These are phyloP conservation scores for Pseudoperonospora humuli DNA, from an alignment of 352 stramenopile genomes.

Conservation along the genomic window DNA sequence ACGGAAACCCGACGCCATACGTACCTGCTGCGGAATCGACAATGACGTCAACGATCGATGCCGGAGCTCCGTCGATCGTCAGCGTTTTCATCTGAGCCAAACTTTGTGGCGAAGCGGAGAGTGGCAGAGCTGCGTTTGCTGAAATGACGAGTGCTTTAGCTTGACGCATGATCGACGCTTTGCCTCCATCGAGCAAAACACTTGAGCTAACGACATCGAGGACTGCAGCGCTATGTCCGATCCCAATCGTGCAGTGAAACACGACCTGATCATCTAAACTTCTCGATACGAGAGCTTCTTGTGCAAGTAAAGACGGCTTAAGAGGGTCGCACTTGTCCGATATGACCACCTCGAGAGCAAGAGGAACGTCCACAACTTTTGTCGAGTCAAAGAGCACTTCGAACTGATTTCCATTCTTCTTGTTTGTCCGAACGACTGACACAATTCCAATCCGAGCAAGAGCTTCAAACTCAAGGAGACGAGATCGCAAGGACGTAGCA, in stretches of 20 bases:
- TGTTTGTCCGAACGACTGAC: constrained; percentile 30
- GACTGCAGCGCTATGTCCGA: constrained; percentile 18
- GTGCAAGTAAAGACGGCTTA: constrained; percentile 24
- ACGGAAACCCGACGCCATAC: constrained; percentile 58
- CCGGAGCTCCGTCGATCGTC: constrained; percentile 36
- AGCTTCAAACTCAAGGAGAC: constrained; percentile 33
- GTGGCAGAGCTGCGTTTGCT: constrained; percentile 32
- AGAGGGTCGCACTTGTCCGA: constrained; percentile 55
- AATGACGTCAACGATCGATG: constrained; percentile 38
- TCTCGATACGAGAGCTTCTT: constrained; percentile 31
- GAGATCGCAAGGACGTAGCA: constrained; percentile 34
- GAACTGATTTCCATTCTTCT: constrained; percentile 58
- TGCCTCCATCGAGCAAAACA: constrained; percentile 20
- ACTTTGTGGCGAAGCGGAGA: constrained; percentile 9
- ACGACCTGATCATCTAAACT: constrained; percentile 32
- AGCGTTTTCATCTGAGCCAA: constrained; percentile 29
- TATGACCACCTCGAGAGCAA: constrained; percentile 25
- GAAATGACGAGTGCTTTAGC: constrained; percentile 24
- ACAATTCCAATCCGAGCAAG: constrained; percentile 43
- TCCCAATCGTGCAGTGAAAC: constrained; percentile 53
- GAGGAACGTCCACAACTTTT: constrained; percentile 33
- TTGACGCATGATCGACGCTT: constrained; percentile 25
- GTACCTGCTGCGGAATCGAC: constrained; percentile 35
- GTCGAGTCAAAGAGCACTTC: constrained; percentile 47
- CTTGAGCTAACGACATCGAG: constrained; percentile 24